phyloP scores from a whole-genome alignment of 768 basidiomycete genomes.

The Russula olivacea region DNA sequence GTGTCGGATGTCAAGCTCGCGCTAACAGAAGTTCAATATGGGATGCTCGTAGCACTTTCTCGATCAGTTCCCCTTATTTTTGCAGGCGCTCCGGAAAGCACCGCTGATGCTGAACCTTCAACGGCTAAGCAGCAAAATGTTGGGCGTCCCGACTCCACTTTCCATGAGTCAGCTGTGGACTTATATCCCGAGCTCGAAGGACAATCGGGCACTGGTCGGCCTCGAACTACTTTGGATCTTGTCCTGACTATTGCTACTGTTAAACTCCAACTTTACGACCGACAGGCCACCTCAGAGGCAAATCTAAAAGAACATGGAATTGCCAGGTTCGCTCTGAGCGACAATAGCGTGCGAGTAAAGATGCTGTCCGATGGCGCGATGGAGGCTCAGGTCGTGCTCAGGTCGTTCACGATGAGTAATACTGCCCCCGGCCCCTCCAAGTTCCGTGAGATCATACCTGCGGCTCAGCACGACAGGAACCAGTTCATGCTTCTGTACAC shows the following conservation, averaged over 20 bases:
- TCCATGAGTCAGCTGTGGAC: conserved; percentile 28
- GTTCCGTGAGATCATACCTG: conserved; percentile 94
- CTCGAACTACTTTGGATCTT: conserved; percentile 68
- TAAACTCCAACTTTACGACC: conserved; percentile 83
- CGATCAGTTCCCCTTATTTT: conserved; percentile 67
- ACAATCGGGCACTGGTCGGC: conserved; percentile 28
- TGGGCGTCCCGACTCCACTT: conserved; percentile 20
- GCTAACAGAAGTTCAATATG: conserved; percentile 81
- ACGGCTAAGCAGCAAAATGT: conserved; percentile 20
- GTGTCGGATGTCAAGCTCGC: conserved; percentile 82
- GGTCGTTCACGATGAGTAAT: conserved; percentile 88
- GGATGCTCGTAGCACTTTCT: conserved; percentile 57
- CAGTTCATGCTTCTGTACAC: conserved; percentile 94
- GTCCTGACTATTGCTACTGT: conserved; percentile 64
- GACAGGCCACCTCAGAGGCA: conserved; percentile 46
- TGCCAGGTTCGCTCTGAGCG: conserved; percentile 75
- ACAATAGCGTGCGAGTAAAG: conserved; percentile 75
- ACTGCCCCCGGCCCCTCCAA: conserved; percentile 74
- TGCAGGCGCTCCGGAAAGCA: conserved; percentile 41
- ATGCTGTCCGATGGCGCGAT: conserved; percentile 74
- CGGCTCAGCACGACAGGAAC: conserved; percentile 79
- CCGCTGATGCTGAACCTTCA: conserved; percentile 30
- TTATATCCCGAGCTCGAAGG: conserved; percentile 57
- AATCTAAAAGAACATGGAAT: conserved; percentile 76
- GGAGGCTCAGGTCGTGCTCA: conserved; percentile 83